Evolutionary conservation across 768 basidiomycete genomes (phyloP), one percentile per base, ranked within the genome.

Genomic region (Udeniomyces megalosporus): DNA sequence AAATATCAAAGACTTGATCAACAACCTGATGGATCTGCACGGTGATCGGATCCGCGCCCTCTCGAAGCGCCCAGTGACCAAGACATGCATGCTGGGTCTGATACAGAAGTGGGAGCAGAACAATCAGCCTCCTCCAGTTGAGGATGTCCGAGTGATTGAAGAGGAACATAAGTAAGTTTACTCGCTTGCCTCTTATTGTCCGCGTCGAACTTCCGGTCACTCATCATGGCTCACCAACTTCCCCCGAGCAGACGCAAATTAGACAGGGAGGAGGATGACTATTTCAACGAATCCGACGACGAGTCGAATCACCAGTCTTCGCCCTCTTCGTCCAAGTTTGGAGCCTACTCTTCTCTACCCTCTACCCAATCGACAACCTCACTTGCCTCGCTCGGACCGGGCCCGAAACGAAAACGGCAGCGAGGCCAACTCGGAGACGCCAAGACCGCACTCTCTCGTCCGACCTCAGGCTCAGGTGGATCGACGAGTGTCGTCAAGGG

Each of bases 241-340:
- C n/a, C n/a, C n/a, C n/a, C n/a, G n/a, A n/a, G n/a, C 45, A 68
- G 70, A 28, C 69, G 74, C 42, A 67, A 67, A 46, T 71, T 69
- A 69, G 72, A 71, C 35, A 70, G 73, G 60, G 79, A 87, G 65
- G 92, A 97, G 72, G 92, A 97, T 72, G 81, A 84, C 63, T 97
- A 95, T 76, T 96, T 95, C 79, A 89, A 92, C 68, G 79, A 77
- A 31, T 86, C 87, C 45, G 88, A 90, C 66, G 86, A 89, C 47
- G 90, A 90, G 45, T 72, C 67, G 76, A 78, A 35, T 77, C 78
- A 20, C 11, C 71, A 24, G 70, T n/a, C 67, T 22, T 69, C 68
- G 24, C 62, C 66, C 45, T 66, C 59, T 14, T 67, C 66, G 20
- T 34, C 38, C 58, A 42, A 49, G 46, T 74, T 28, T 52, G n/a